Percentiles rank a stretch among this genome's conserved stretches.
phyloP scores from a whole-genome alignment of 2,329 filamentous ascomycete genomes.

The Ophiostoma australiae region DNA sequence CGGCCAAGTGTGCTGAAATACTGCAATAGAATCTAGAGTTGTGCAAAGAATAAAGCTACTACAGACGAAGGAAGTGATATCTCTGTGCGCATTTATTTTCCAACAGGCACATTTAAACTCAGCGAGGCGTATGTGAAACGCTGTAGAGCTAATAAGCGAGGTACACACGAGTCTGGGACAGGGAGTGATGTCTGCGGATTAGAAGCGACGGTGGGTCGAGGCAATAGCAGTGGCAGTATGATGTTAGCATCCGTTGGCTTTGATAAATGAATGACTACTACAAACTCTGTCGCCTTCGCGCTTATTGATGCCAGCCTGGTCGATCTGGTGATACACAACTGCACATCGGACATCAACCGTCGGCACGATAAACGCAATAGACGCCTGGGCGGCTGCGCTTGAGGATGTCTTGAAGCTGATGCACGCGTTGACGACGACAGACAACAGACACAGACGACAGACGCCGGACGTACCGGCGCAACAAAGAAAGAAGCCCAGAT shows the following conservation, averaged over 20 bases:
- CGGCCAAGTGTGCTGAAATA: not conserved
- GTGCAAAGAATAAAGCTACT: not conserved
- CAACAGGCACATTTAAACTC: not conserved
- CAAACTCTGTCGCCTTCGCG: too few species aligned
- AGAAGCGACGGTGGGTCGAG: not conserved
- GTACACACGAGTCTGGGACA: too few species aligned
- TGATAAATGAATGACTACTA: too few species aligned
- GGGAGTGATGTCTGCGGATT: not conserved
- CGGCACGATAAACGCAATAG: slow-evolving; percentile 7
- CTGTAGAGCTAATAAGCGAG: not conserved
- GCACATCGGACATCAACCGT: not conserved
- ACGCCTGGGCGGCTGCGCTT: slow-evolving; percentile 12
- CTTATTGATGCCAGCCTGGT: not conserved
- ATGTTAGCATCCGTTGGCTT: not conserved
- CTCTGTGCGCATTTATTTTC: too few species aligned
- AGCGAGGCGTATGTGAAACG: not conserved
- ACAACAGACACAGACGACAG: not conserved
- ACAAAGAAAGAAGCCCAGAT: not conserved
- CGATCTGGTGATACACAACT: not conserved
- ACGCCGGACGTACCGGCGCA: not conserved
- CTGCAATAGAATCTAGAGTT: not conserved
- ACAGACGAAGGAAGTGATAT: not conserved
- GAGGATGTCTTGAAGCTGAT: not conserved
- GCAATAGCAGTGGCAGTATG: not conserved
- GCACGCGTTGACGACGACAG: not conserved